A percentile compares a stretch with the other conserved stretches of the same genome.
Conservation (phyloP, 2,329 filamentous ascomycete genomes). For the Ascochyta rabiei region DNA sequence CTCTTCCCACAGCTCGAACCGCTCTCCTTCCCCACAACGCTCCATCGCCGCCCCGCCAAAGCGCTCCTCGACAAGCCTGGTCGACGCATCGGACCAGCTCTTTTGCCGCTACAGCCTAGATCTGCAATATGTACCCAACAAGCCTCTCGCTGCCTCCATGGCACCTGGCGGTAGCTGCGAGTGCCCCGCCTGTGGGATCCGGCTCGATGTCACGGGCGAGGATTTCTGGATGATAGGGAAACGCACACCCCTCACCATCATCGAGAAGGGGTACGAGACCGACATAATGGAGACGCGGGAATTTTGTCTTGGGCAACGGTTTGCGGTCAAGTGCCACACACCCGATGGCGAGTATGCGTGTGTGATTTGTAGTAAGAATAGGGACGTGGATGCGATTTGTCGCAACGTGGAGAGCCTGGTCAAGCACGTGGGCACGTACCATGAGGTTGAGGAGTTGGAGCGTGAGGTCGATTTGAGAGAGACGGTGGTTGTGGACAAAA, state of each 20-base stretch:
- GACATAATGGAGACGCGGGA: constrained; percentile 45
- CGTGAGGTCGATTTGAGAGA: constrained; percentile 42
- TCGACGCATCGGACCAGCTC: constrained; percentile 28
- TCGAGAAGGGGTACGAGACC: constrained; percentile 37
- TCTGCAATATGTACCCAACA: constrained; percentile 38
- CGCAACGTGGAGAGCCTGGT: constrained; percentile 44
- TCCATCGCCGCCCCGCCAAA: constrained; percentile 30
- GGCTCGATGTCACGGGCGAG: constrained; percentile 36
- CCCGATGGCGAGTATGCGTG: constrained; percentile 46
- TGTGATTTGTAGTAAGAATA: constrained; percentile 40
- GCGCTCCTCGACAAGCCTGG: constrained; percentile 32
- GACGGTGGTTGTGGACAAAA: constrained; percentile 26
- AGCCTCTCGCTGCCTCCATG: constrained; percentile 40
- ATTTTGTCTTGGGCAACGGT: constrained; percentile 45
- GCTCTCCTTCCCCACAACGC: constrained; percentile 26
- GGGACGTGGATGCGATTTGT: constrained; percentile 46
- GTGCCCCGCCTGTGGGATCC: constrained; percentile 39
- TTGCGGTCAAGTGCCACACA: constrained; percentile 48
- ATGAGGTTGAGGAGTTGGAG: constrained; percentile 42
- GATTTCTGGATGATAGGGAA: constrained; percentile 50
- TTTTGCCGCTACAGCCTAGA: constrained; percentile 47
- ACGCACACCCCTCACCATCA: constrained; percentile 33
- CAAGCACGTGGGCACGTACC: constrained; percentile 44
- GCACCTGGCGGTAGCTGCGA: constrained; percentile 38
- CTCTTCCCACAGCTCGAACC: constrained; percentile 14